Evolutionary conservation across 2,329 filamentous ascomycete species (phyloP).

Genomic region (Didymella sp.): DNA sequence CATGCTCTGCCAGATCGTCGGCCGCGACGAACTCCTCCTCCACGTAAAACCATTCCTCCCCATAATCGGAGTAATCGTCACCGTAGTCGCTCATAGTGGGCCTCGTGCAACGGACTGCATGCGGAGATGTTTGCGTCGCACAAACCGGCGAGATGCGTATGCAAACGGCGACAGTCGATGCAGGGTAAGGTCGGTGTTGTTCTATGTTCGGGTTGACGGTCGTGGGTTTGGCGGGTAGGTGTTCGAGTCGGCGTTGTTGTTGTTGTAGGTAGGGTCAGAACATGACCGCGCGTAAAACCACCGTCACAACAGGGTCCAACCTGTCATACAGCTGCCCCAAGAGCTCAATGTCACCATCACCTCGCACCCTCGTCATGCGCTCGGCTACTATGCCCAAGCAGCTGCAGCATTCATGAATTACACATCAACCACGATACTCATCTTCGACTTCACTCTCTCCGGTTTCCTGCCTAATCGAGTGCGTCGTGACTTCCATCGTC

Average conservation of each 20-base stretch:
- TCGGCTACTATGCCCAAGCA: not conserved
- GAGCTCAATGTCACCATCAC: not conserved
- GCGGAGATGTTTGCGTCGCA: constrained; percentile 12
- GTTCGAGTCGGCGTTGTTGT: constrained; percentile 2
- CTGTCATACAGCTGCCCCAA: not conserved
- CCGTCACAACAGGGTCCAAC: constrained; percentile 14
- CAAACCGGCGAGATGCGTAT: constrained; percentile 10
- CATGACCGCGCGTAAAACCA: constrained; percentile 16
- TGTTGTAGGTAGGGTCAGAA: constrained; percentile 2
- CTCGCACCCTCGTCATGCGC: not conserved
- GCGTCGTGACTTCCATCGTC: constrained; percentile 1
- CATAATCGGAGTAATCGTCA: constrained; percentile 48
- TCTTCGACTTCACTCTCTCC: not conserved
- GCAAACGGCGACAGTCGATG: constrained; percentile 10
- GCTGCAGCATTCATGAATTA: not conserved
- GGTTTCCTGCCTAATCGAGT: constrained; percentile 13
- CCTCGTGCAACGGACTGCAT: constrained; percentile 15
- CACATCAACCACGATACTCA: not conserved
- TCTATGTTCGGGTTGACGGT: not conserved
- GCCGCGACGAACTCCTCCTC: constrained; percentile 54
- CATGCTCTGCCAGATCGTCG: constrained; percentile 59
- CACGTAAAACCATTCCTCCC: constrained; percentile 56
- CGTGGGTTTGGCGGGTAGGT: constrained; percentile 1
- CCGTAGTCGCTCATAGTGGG: constrained; percentile 53
- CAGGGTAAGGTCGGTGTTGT: too few relatives aligned